These are phyloP conservation scores for Raffaelea ambrosiae DNA, from an alignment of 2,329 filamentous ascomycete species.

Conservation along the genomic window DNA sequence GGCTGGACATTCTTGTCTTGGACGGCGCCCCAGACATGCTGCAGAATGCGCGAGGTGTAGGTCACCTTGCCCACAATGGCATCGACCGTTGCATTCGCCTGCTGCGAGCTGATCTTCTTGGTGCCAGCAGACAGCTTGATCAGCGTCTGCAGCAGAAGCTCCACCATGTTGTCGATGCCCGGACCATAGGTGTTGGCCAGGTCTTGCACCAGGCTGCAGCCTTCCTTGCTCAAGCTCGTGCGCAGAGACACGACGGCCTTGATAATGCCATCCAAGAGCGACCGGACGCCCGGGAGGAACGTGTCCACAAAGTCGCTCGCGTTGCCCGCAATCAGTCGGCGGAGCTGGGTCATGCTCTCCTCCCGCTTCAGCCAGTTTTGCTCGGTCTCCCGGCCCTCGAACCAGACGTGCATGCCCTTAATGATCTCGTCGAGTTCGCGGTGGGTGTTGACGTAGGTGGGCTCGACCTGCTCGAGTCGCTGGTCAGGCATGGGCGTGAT, in stretches of 20 bases:
- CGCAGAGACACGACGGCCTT: constrained; percentile 76
- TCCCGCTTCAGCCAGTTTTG: constrained; percentile 87
- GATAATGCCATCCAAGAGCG: constrained; percentile 76
- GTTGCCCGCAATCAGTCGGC: constrained; percentile 76
- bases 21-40: constrained; percentile 73
- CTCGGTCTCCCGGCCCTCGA: constrained; percentile 84
- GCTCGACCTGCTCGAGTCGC: constrained; percentile 65
- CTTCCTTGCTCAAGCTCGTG: constrained; percentile 84
- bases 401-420: constrained; percentile 68
- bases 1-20: constrained; percentile 93
- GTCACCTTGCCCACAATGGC: constrained; percentile 70
- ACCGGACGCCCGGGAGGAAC: constrained; percentile 64
- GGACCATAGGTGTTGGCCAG: constrained; percentile 68
- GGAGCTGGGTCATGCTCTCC: constrained; percentile 66
- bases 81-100: constrained; percentile 74
- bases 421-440: constrained; percentile 85
- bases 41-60: constrained; percentile 72
- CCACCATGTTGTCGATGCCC: constrained; percentile 78
- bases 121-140: constrained; percentile 84
- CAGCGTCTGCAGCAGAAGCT: constrained; percentile 79
- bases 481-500: constrained; percentile 55
- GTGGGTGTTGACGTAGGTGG: constrained; percentile 73
- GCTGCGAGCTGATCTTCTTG: constrained; percentile 86
- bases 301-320: constrained; percentile 64
- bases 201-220: constrained; percentile 77